These are phyloP conservation scores for Cicer cuneatum DNA, from an alignment of 306 rosid species.

Conservation along the genomic window DNA sequence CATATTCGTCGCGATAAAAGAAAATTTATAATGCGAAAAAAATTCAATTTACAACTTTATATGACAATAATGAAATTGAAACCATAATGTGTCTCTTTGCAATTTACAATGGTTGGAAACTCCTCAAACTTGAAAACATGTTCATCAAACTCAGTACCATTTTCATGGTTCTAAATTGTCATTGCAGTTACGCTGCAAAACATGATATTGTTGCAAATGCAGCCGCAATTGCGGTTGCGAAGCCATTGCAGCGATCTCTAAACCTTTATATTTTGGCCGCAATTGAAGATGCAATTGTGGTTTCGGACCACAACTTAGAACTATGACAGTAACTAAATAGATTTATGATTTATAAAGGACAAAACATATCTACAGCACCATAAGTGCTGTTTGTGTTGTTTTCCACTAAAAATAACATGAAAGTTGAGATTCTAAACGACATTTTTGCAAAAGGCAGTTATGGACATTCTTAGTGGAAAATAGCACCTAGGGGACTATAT, in stretches of 20 bases:
- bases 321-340: constrained; percentile 15
- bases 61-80: constrained; percentile 20
- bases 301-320: no score
- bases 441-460: neutral
- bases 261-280: no score
- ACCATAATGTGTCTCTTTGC: neutral
- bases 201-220: no score
- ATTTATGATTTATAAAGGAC: neutral
- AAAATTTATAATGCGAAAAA: constrained; percentile 23
- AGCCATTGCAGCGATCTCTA: no score
- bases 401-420: neutral
- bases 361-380: neutral
- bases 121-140: constrained; percentile 24
- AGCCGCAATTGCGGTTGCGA: no score
- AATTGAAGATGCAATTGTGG: no score
- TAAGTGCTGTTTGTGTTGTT: neutral
- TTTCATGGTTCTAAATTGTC: neutral
- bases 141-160: constrained; percentile 32
- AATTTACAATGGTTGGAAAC: neutral
- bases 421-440: neutral
- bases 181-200: no score
- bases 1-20: constrained; percentile 27
- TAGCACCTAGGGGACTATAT: neutral
- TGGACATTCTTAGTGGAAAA: neutral
- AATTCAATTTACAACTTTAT: constrained; percentile 8